Evolutionary conservation across 805 yeast species (phyloP), one percentile per base, ranked within the genome.

Genomic region (Barnettozyma sucrosica): DNA sequence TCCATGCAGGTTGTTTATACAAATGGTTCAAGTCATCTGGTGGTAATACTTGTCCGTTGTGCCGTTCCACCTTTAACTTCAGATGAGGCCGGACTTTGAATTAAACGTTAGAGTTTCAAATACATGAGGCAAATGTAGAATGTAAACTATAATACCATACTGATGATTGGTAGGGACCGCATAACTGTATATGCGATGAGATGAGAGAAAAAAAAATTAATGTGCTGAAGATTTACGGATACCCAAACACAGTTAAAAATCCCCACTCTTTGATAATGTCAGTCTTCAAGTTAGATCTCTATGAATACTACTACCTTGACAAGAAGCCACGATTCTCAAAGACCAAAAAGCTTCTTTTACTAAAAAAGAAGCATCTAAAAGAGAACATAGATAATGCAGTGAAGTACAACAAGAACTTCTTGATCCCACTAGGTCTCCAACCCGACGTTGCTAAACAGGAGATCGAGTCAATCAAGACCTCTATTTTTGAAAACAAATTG

Each of bases 21-120:
- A 87, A 90, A 64, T 93, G 99, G 99, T 93, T 93, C 69, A 87
- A 88, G 70, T 89, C 96, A 55, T 86, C 96, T 13, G 95, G 93
- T 36, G 77, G 87, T 47, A 86, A 88, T 55, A 85, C 96, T 2
- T 93, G 99, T 70, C 99, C 99, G 36, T 71, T 93, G 61, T 93
- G 99, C 69, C 83, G 99, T 60, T 67, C 81, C 16, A 65, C 79
- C 1, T 81, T 82, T 58, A 75, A 72, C 53, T 78, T 78, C 56
- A 68, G 54, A 47, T 57, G 33, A 25, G 23, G 10, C 10, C 28
- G 34, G 20, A 20, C 18, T 7, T 14, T 21, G 16, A 23, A 37
- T n/a, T 2, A 34, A 10, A 9, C 4, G 7, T 34, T 34, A n/a
- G 37, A 28, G 32, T 28, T 23, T 6, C 25, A 23, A 23, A 23